phyloP scores from a whole-genome alignment of 2,329 filamentous ascomycete species.

The Aspergillus texensis region DNA sequence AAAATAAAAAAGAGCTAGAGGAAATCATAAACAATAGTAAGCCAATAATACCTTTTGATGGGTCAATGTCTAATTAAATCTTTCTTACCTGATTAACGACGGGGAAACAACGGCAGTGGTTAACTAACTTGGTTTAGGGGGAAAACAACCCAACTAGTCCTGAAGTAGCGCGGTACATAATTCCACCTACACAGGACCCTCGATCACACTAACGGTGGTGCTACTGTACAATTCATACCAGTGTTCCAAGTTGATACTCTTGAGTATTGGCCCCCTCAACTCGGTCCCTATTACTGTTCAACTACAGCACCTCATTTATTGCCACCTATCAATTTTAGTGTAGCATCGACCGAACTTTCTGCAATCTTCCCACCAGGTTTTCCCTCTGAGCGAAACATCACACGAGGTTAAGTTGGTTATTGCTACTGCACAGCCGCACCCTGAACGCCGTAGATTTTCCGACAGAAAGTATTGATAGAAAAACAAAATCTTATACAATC shows the following conservation, averaged over 20 bases:
- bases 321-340: slow-evolving; percentile 2
- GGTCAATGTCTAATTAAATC: slow-evolving; percentile 5
- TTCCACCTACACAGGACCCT: neutral
- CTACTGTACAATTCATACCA: slow-evolving; percentile 13
- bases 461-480: neutral
- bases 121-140: neutral
- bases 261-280: neutral
- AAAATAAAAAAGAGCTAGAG: neutral
- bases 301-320: neutral
- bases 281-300: neutral
- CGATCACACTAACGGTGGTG: slow-evolving; percentile 5
- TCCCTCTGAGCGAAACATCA: neutral
- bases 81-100: neutral
- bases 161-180: neutral
- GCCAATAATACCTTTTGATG: slow-evolving; percentile 1
- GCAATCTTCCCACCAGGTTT: neutral
- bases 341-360: neutral
- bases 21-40: slow-evolving; percentile 1
- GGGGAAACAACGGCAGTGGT: neutral
- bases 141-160: neutral
- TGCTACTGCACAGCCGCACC: neutral
- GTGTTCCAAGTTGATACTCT: slow-evolving; percentile 16
- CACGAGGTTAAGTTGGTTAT: neutral
- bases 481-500: neutral
- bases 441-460: neutral